Conservation (phyloP, 2,329 filamentous ascomycete species). For the Fusarium pseudograminearum region DNA sequence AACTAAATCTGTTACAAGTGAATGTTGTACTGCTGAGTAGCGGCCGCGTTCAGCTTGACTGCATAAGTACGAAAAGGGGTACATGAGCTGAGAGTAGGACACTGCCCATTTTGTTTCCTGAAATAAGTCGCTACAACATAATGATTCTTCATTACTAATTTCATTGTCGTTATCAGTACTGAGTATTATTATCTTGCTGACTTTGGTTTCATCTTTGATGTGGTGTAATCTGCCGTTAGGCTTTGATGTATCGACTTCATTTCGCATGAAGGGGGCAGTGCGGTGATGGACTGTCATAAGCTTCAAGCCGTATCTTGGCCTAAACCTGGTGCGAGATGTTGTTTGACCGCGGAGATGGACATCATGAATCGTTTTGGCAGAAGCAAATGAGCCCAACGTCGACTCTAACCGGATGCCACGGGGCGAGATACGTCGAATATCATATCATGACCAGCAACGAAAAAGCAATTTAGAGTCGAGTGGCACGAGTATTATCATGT, state of each 20-base stretch:
- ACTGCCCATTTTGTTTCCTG: neutral
- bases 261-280: neutral
- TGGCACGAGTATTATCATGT: neutral
- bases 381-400: neutral
- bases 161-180: conserved; percentile 6
- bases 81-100: neutral
- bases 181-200: neutral
- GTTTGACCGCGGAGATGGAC: conserved; percentile 1
- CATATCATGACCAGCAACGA: conserved; percentile 1
- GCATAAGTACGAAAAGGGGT: conserved; percentile 9
- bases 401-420: neutral
- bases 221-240: neutral
- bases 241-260: conserved; percentile 7
- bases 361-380: neutral
- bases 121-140: conserved; percentile 12
- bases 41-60: neutral
- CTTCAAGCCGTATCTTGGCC: neutral
- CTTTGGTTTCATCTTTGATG: conserved; percentile 5
- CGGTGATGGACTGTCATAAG: neutral
- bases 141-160: conserved; percentile 16
- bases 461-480: conserved; percentile 7
- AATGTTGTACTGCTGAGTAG: neutral
- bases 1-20: neutral
- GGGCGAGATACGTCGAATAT: conserved; percentile 15
- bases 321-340: neutral